These are phyloP conservation scores for Tulasnella sp. DNA, from an alignment of 768 basidiomycete species.

Conservation along the genomic window DNA sequence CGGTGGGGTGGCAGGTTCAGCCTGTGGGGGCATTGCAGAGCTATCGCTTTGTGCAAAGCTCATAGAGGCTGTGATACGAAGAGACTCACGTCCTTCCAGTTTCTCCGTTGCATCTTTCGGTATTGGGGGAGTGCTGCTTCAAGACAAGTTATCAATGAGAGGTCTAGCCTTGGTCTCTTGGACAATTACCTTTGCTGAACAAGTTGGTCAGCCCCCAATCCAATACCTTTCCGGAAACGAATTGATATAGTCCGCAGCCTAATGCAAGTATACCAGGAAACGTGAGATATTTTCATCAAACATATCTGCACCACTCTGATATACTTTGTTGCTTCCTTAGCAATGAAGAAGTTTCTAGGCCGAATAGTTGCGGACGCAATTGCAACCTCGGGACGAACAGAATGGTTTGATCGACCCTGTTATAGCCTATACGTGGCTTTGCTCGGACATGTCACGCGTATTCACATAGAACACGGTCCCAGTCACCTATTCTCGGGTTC, in stretches of 20 bases:
- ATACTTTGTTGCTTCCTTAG: not conserved
- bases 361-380: not conserved
- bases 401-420: not conserved
- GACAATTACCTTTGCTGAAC: not conserved
- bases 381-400: not conserved
- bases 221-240: not conserved
- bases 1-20: not conserved
- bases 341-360: not conserved
- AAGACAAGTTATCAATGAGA: not conserved
- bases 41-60: not conserved
- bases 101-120: not conserved
- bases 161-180: not conserved
- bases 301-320: not conserved
- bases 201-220: not conserved
- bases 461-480: not conserved
- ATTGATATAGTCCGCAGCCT: not conserved
- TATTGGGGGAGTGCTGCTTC: not conserved
- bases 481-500: not conserved
- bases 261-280: not conserved
- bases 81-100: not conserved
- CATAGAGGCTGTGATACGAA: not conserved
- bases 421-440: not conserved
- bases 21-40: not conserved
- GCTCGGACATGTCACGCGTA: not conserved
- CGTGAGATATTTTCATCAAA: not conserved